phyloP scores from a whole-genome alignment of 176 grass and related monocot genomes.

The Oryza glaberrima region DNA sequence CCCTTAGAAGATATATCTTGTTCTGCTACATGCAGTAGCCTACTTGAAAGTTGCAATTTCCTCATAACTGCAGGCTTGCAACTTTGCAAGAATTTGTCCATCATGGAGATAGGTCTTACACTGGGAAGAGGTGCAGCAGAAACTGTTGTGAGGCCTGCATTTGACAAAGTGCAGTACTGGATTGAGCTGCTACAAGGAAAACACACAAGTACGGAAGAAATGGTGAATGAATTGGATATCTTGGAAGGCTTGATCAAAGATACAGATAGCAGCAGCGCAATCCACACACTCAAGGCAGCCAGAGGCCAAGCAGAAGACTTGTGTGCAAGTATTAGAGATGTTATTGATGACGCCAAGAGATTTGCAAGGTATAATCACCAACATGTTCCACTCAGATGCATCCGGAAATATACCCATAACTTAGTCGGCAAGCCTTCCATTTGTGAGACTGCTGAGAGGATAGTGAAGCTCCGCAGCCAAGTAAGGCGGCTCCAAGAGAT shows the following conservation, averaged over 20 bases:
- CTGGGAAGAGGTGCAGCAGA: constrained; percentile 11
- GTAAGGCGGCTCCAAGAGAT: constrained; percentile 2
- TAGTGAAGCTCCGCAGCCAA: constrained; percentile 14
- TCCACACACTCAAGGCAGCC: constrained; percentile 25
- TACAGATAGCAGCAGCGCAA: constrained; percentile 7
- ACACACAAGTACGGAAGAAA: constrained; percentile 26
- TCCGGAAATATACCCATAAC: constrained; percentile 26
- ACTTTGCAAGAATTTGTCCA: not conserved
- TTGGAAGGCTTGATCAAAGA: constrained; percentile 17
- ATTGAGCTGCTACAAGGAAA: constrained; percentile 33
- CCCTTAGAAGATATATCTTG: not conserved
- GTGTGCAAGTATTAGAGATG: constrained; percentile 8
- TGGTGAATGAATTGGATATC: constrained; percentile 5
- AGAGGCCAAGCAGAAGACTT: constrained; percentile 24
- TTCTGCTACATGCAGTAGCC: not conserved
- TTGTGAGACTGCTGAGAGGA: constrained; percentile 11
- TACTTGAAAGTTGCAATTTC: not conserved
- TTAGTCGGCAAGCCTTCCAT: not conserved
- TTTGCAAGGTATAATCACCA: constrained; percentile 5
- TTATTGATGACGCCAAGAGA: constrained; percentile 20
- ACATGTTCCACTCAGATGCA: constrained; percentile 14
- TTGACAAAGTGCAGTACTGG: constrained; percentile 29
- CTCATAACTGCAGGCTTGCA: not conserved
- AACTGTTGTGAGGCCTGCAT: constrained; percentile 16
- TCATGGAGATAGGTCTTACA: constrained; percentile 5